Base-by-base conservation (phyloP, 352 stramenopile species). In the Phytopythium aichiense region DNA sequence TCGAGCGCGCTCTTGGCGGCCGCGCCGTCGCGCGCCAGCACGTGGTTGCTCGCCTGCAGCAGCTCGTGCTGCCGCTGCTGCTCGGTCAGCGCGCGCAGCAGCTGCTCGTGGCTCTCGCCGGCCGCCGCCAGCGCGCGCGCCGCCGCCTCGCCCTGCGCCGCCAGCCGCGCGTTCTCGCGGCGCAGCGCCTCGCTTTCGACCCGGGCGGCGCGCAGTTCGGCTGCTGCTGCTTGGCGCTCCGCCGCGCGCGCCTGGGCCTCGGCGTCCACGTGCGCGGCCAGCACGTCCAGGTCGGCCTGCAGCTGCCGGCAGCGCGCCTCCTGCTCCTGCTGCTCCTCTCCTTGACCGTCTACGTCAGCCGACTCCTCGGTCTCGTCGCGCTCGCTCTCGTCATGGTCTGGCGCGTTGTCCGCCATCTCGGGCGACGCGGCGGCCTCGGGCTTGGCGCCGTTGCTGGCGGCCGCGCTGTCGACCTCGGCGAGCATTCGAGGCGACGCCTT, bases 231-330 rank as follows among this genome's bases (percentile, higher is more conserved):
- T 42, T 42, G 49, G 61, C 77, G 76, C 35, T 83, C 57, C 5
- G 56, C 65, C 25, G 60, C 69, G 12, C 65, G 70, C 40, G 84
- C 72, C 37, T 54, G 57, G 45, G 76, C 37, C 20, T 67, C 56
- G 31, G 57, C 55, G 49, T 90, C 74, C 49, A 87, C 58, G 38
- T 90, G 81, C 8, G 70, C 66, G 15, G 71, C 81, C 12, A 90
- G 67, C 30, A 88, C 73, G 40, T 84, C 71, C 1, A 90, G 53
- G 58, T 90, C 78, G 49, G 79, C 68, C 60, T 79, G 71, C 2
- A 90, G 73, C 62, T 88, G 76, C n/a, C 61, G 54, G 51, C 60
- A 73, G 5, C 66, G 68, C 55, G 6, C 38, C 40, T 66, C 56
- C 20, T 60, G 42, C n/a, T 63, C 25, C 12, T 71, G 64, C 8